These are phyloP conservation scores for Dalbergia oliveri DNA, from an alignment of 306 rosid genomes.

Conservation along the genomic window DNA sequence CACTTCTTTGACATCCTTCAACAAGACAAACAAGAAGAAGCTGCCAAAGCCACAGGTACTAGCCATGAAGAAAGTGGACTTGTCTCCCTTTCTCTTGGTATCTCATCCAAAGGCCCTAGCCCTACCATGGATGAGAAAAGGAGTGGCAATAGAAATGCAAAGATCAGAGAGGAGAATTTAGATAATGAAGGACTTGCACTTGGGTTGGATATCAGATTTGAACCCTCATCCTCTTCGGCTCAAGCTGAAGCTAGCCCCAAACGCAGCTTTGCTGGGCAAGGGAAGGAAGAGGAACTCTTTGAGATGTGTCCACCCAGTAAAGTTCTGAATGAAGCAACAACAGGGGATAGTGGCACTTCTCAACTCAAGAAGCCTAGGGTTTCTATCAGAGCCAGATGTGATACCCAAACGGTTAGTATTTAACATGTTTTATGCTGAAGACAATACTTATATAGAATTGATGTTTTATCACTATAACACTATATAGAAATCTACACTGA, in stretches of 20 bases:
- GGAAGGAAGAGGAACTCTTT: conserved; percentile 49
- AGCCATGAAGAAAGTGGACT: conserved; percentile 48
- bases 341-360: not conserved
- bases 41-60: not conserved
- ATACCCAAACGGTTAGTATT: conserved; percentile 71
- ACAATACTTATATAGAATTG: no score
- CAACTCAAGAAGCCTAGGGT: conserved; percentile 74
- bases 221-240: conserved; percentile 8
- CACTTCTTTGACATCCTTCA: not conserved
- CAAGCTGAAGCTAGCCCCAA: conserved; percentile 24
- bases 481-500: not conserved
- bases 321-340: conserved; percentile 32
- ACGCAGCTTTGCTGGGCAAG: conserved; percentile 40
- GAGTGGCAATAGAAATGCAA: not conserved
- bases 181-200: conserved; percentile 53
- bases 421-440: not conserved
- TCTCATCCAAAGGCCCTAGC: conserved; percentile 30
- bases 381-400: conserved; percentile 77
- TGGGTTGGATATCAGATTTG: conserved; percentile 56
- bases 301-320: conserved; percentile 64
- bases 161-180: conserved; percentile 30
- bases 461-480: not conserved
- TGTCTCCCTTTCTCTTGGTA: conserved; percentile 71
- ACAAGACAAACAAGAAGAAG: not conserved
- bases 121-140: conserved; percentile 37